phyloP scores from a whole-genome alignment of 257 asterid species.

The Ligustrum vulgare region DNA sequence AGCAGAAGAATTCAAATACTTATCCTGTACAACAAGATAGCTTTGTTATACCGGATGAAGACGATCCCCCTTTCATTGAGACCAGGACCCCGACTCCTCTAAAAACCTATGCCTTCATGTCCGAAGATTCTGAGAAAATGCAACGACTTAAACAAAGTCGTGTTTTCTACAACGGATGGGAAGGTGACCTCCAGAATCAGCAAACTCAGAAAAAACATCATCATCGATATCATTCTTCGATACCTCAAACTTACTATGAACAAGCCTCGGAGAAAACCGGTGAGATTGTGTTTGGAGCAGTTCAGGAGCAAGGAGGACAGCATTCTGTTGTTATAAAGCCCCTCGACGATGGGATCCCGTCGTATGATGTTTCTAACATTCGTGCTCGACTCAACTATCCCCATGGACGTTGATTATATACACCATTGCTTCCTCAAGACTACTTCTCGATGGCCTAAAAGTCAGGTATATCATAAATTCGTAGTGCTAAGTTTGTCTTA shows the following conservation, averaged over 20 bases:
- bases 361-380: constrained; percentile 35
- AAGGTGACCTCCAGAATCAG: constrained; percentile 46
- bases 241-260: constrained; percentile 71
- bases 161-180: constrained; percentile 77
- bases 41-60: constrained; percentile 70
- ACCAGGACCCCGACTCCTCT: constrained; percentile 79
- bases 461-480: constrained; percentile 34
- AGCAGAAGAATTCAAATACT: constrained; percentile 38
- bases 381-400: constrained; percentile 49
- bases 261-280: constrained; percentile 56
- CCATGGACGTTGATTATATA: constrained; percentile 44
- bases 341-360: constrained; percentile 51
- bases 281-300: constrained; percentile 86
- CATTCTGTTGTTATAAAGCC: constrained; percentile 60
- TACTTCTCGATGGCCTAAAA: constrained; percentile 31
- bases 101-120: constrained; percentile 91
- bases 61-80: constrained; percentile 77
- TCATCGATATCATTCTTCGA: constrained; percentile 57
- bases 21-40: constrained; percentile 94
- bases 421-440: constrained; percentile 27
- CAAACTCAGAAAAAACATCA: constrained; percentile 68
- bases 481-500: constrained; percentile 23
- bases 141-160: constrained; percentile 80
- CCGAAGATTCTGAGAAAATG: constrained; percentile 81
- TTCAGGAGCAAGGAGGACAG: constrained; percentile 62